Base-by-base conservation (phyloP, 768 basidiomycete species). In the Filobasidium floriforme region DNA sequence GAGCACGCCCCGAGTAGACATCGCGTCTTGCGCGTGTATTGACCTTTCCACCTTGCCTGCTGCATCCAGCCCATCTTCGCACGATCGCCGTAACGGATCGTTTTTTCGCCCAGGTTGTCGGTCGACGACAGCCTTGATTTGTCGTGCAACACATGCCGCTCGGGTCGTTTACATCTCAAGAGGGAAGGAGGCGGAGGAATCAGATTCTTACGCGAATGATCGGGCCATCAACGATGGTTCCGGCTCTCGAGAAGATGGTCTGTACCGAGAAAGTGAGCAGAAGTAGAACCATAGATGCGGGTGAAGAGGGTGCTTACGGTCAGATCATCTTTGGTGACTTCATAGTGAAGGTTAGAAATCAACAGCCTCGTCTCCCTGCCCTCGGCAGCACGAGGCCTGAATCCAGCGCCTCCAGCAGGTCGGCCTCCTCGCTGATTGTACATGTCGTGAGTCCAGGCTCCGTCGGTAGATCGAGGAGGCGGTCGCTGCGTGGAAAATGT, bases 291-390 rank as follows among this genome's bases (percentile, higher is more conserved):
- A 24, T 7, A 15, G 29, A 26, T 6, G 24, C n/a, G 18, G 55
- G 7, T 7, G 18, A 59, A 24, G 46, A 51, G 46, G 6, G n/a
- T n/a, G 46, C 89, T 75, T 71, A 94, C 92, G 80, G 83, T 87
- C 59, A 94, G 82, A 81, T 94, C 92, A 82, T 88, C 87, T 74
- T 88, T 85, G 63, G 87, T 89, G 51, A 96, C 85, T 73, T 94
- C 92, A 71, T 94, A 96, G 80, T 96, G 92, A 70, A 96, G 73
- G 77, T 91, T 91, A 73, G 89, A 86, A 71, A 94, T 88, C 69
- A 89, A 77, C 70, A 93, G 84, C 75, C 86, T 86, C 62, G 84
- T 79, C 15, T 80, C 72, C 28, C 81, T 75, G 22, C 61, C 67
- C 29, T 28, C 61, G 62, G 62, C 65, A 49, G 59, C 64, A 40